These are phyloP conservation scores for Phaeotremella skinneri DNA, from an alignment of 768 basidiomycete species.

Conservation along the genomic window DNA sequence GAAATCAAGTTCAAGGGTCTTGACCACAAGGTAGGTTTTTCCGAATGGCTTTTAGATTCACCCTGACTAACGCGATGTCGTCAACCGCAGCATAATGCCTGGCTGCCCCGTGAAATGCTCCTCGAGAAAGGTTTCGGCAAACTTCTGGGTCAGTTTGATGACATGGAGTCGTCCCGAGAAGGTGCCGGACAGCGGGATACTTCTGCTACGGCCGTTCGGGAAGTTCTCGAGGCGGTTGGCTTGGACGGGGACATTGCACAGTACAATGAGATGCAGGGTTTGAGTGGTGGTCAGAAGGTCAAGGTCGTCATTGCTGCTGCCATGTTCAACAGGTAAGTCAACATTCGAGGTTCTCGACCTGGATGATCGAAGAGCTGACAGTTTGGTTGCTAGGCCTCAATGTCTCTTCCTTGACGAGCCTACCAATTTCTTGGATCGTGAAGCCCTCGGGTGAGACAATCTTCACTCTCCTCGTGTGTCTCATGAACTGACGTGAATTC, in stretches of 20 bases:
- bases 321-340: constrained; percentile 73
- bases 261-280: constrained; percentile 92
- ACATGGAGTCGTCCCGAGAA: constrained; percentile 91
- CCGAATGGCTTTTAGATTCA: background rate
- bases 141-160: constrained; percentile 89
- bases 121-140: constrained; percentile 83
- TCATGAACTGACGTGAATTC: background rate
- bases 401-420: constrained; percentile 69
- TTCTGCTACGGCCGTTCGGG: constrained; percentile 71
- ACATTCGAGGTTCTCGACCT: constrained; percentile 63
- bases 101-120: constrained; percentile 84
- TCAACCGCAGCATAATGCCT: constrained; percentile 85
- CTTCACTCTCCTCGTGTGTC: background rate
- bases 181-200: constrained; percentile 91
- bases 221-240: constrained; percentile 92
- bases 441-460: constrained; percentile 61
- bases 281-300: constrained; percentile 97
- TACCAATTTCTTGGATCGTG: constrained; percentile 95
- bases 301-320: constrained; percentile 78
- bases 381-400: constrained; percentile 27
- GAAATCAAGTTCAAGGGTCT: constrained; percentile 60
- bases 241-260: constrained; percentile 96
- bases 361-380: constrained; percentile 23
- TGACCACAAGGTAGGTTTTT: constrained; percentile 44
- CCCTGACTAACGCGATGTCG: constrained; percentile 69